Evolutionary conservation across 495 filamentous ascomycete species (phyloP).

Genomic region (Lentithecium fluviatile): DNA sequence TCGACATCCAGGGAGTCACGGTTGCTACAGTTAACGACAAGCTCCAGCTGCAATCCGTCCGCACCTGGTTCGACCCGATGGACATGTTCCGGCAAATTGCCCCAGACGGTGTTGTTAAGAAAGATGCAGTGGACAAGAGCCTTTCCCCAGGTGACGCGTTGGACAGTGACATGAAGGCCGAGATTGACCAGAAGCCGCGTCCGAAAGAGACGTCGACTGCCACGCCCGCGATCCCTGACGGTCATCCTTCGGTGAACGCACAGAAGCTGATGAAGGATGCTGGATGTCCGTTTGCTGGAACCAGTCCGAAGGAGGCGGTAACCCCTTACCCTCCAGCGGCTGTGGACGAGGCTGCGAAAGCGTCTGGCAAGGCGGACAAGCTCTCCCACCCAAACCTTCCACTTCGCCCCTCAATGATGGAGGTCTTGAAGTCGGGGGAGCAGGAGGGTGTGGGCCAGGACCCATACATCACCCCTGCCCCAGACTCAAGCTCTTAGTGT

Average conservation of each 20-base stretch:
- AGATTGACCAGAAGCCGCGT: slow-evolving; percentile 10
- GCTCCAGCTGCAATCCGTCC: slow-evolving; percentile 54
- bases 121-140: slow-evolving; percentile 37
- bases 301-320: background rate
- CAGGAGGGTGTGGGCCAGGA: background rate
- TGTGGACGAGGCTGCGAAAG: background rate
- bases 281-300: slow-evolving; percentile 1
- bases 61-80: slow-evolving; percentile 64
- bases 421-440: background rate
- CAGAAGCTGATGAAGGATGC: slow-evolving; percentile 1
- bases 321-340: background rate
- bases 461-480: background rate
- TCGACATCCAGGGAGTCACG: slow-evolving; percentile 57
- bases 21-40: slow-evolving; percentile 60
- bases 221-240: background rate
- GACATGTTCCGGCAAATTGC: slow-evolving; percentile 67
- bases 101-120: slow-evolving; percentile 47
- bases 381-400: background rate
- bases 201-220: background rate
- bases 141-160: slow-evolving; percentile 15
- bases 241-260: background rate
- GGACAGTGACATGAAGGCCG: slow-evolving; percentile 15
- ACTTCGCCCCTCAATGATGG: background rate
- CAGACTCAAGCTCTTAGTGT: too few species aligned
- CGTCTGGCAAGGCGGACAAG: background rate